These are phyloP conservation scores for Sporothrix luriei DNA, from an alignment of 2,329 filamentous ascomycete species.

Conservation along the genomic window DNA sequence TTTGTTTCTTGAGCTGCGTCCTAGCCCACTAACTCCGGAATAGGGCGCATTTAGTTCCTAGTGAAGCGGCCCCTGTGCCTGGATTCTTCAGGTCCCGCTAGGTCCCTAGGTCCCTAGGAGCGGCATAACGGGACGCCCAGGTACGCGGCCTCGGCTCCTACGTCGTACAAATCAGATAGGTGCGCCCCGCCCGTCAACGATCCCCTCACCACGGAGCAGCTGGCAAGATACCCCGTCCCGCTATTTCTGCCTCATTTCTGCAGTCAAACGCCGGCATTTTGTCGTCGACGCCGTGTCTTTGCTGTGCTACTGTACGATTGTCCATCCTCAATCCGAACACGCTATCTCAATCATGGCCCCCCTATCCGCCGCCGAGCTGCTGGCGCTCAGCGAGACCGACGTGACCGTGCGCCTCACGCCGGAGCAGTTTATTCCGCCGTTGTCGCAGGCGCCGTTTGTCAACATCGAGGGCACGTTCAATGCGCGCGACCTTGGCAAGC, in stretches of 20 bases:
- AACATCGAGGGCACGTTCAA: constrained; percentile 54
- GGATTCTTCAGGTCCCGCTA: not conserved
- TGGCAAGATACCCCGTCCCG: not conserved
- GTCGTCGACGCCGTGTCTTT: not conserved
- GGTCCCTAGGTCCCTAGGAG: too few relatives aligned
- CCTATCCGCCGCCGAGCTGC: constrained; percentile 40
- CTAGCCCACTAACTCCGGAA: not conserved
- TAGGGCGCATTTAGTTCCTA: not conserved
- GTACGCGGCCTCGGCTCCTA: constrained; percentile 8
- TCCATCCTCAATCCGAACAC: not conserved
- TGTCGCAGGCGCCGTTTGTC: constrained; percentile 53
- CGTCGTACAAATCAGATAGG: constrained; percentile 2
- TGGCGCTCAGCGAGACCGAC: constrained; percentile 49
- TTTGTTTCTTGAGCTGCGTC: not conserved
- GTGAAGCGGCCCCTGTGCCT: constrained; percentile 10
- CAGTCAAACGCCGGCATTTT: not conserved
- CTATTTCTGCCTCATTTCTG: not conserved
- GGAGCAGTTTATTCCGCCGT: constrained; percentile 44
- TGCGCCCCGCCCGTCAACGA: constrained; percentile 9
- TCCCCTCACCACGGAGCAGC: not conserved
- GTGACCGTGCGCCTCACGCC: constrained; percentile 46
- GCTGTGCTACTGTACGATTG: not conserved
- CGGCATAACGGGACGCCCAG: not conserved
- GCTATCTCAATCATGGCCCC: not conserved
- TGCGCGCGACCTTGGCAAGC: constrained; percentile 54